These are phyloP conservation scores for Fusarium fracticaudum DNA, from an alignment of 2,329 filamentous ascomycete genomes.

Conservation along the genomic window DNA sequence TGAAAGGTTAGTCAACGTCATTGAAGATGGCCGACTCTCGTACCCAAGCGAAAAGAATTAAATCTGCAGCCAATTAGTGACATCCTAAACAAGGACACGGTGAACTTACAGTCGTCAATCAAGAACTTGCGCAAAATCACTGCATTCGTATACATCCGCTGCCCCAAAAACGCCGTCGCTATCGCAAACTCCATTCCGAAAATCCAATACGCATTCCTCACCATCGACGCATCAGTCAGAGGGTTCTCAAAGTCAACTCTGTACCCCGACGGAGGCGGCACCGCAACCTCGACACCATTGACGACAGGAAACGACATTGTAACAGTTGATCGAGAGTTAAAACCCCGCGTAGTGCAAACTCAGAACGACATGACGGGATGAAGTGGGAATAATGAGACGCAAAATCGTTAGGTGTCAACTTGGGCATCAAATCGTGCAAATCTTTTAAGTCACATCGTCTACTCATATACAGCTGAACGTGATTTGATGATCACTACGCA, in stretches of 20 bases:
- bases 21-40: accelerated
- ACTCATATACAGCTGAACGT: background rate
- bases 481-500: background rate
- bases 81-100: accelerated
- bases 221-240: background rate
- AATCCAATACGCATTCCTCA: conserved; percentile 15
- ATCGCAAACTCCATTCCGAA: conserved; percentile 4
- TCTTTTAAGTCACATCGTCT: background rate
- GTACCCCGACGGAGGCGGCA: background rate
- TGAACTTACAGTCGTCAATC: conserved; percentile 7
- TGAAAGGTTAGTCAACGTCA: background rate
- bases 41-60: conserved; percentile 14
- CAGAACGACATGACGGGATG: background rate
- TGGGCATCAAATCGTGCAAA: background rate
- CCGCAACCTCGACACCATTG: conserved; percentile 7
- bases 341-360: background rate
- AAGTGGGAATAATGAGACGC: background rate
- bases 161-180: conserved; percentile 2
- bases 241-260: conserved; percentile 1
- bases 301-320: conserved; percentile 11
- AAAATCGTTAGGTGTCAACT: background rate
- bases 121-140: conserved; percentile 1
- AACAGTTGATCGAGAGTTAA: background rate
- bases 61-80: background rate
- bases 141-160: conserved; percentile 17